Conservation (phyloP, 768 basidiomycete genomes). For the Collybia nuda region DNA sequence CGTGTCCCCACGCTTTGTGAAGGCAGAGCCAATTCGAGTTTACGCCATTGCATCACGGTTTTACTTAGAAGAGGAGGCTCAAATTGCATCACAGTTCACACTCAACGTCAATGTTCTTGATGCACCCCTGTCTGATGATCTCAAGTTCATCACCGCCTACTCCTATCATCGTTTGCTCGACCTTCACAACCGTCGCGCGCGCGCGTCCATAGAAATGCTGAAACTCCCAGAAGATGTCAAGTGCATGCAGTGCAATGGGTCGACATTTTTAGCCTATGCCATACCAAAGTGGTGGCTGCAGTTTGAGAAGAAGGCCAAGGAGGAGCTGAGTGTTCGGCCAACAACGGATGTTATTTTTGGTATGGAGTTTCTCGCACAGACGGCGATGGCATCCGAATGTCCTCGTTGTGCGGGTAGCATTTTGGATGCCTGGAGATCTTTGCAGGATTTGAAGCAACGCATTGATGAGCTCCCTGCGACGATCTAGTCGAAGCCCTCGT, state of each 20-base stretch:
- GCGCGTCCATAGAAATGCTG: constrained; percentile 48
- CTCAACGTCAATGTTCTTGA: constrained; percentile 54
- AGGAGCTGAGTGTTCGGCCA: constrained; percentile 57
- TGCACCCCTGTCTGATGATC: constrained; percentile 58
- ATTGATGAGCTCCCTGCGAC: constrained; percentile 51
- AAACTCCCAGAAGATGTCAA: constrained; percentile 47
- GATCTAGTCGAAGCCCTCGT: constrained; percentile 14
- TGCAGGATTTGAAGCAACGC: constrained; percentile 50
- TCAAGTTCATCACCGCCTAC: constrained; percentile 66
- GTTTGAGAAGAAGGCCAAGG: constrained; percentile 54
- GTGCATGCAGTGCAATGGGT: constrained; percentile 70
- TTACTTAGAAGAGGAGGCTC: constrained; percentile 63
- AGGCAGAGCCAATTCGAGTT: constrained; percentile 53
- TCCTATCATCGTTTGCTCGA: constrained; percentile 65
- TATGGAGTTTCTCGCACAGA: constrained; percentile 55
- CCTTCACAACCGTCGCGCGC: constrained; percentile 54
- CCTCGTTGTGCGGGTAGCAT: constrained; percentile 67
- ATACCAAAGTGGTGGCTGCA: constrained; percentile 72
- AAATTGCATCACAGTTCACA: constrained; percentile 58
- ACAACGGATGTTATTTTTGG: constrained; percentile 61
- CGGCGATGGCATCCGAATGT: constrained; percentile 52
- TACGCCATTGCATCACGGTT: constrained; percentile 72
- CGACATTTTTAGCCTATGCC: constrained; percentile 37
- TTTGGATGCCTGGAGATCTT: constrained; percentile 56
- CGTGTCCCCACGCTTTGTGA: constrained; percentile 47